Conservation (phyloP, 2,329 filamentous ascomycete species). For the Botrytis porri region DNA sequence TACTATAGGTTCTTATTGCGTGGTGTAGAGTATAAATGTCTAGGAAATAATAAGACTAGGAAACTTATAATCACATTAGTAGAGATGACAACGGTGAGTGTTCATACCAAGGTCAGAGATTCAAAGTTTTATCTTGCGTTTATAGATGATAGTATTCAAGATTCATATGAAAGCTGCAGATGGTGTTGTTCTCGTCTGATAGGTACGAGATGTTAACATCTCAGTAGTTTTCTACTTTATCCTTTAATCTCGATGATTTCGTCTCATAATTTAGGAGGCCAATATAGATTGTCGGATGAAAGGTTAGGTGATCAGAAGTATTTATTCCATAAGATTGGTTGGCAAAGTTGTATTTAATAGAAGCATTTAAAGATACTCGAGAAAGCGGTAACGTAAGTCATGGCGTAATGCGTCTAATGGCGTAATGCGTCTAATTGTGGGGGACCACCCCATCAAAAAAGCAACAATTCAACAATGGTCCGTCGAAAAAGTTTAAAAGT, state of each 20-base stretch:
- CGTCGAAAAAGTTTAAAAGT: too few relatives aligned
- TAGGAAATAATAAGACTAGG: not conserved
- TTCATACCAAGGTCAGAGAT: not conserved
- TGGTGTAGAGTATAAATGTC: not conserved
- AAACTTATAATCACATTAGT: not conserved
- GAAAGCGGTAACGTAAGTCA: too few relatives aligned
- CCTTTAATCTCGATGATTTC: not conserved
- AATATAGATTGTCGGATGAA: not conserved
- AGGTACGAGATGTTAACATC: not conserved
- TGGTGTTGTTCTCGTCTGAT: not conserved
- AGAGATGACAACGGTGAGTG: not conserved
- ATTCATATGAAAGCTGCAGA: not conserved
- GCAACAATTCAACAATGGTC: too few relatives aligned
- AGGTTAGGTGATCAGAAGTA: not conserved
- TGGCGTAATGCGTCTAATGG: too few relatives aligned
- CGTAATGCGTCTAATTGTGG: too few relatives aligned
- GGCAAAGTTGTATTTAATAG: not conserved
- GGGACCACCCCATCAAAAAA: too few relatives aligned
- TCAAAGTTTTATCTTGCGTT: not conserved
- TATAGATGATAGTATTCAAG: not conserved
- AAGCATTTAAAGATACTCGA: not conserved
- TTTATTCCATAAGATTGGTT: not conserved
- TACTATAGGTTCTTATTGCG: not conserved
- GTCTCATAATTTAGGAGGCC: not conserved
- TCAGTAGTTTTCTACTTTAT: not conserved